A percentile compares a stretch with the other conserved stretches of the same genome.
Evolutionary conservation across 495 filamentous ascomycete genomes (phyloP).

Genomic region (Hypomontagnella submonticulosa): DNA sequence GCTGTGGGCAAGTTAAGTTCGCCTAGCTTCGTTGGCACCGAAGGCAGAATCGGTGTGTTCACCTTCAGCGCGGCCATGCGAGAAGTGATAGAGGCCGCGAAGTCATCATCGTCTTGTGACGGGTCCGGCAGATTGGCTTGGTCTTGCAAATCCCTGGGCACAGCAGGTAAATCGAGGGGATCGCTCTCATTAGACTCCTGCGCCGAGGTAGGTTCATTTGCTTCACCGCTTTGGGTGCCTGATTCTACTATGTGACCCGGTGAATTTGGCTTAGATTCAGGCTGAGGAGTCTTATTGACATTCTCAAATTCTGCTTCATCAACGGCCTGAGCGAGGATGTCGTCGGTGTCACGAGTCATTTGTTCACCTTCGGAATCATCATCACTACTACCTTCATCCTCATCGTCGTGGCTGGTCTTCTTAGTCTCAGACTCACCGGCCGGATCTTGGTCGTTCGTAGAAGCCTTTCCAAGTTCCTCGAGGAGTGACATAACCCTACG

Average conservation of each 20-base stretch:
- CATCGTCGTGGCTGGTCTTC: slow-evolving; percentile 18
- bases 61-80: slow-evolving; percentile 56
- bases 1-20: slow-evolving; percentile 62
- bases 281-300: slow-evolving; percentile 21
- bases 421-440: not conserved
- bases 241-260: slow-evolving; percentile 19
- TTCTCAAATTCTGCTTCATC: slow-evolving; percentile 53
- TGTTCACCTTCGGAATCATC: slow-evolving; percentile 57
- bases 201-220: not conserved
- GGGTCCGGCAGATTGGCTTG: slow-evolving; percentile 18
- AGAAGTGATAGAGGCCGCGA: slow-evolving; percentile 52
- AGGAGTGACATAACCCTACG: slow-evolving; percentile 44
- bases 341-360: slow-evolving; percentile 50
- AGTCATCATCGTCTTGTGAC: slow-evolving; percentile 41
- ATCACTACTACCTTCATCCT: slow-evolving; percentile 29
- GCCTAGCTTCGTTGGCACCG: slow-evolving; percentile 44
- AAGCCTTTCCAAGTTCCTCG: slow-evolving; percentile 34
- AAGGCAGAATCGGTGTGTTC: slow-evolving; percentile 40
- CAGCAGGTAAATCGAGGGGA: slow-evolving; percentile 49
- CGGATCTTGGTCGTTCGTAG: slow-evolving; percentile 5
- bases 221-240: slow-evolving; percentile 1
- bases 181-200: slow-evolving; percentile 11
- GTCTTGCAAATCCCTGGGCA: slow-evolving; percentile 49
- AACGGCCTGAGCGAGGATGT: slow-evolving; percentile 48
- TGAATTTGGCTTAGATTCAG: slow-evolving; percentile 13